Percentiles rank a stretch among this genome's conserved stretches.
These are phyloP conservation scores for Pseudogymnoascus sp. DNA, from an alignment of 2,329 filamentous ascomycete species.

Conservation along the genomic window DNA sequence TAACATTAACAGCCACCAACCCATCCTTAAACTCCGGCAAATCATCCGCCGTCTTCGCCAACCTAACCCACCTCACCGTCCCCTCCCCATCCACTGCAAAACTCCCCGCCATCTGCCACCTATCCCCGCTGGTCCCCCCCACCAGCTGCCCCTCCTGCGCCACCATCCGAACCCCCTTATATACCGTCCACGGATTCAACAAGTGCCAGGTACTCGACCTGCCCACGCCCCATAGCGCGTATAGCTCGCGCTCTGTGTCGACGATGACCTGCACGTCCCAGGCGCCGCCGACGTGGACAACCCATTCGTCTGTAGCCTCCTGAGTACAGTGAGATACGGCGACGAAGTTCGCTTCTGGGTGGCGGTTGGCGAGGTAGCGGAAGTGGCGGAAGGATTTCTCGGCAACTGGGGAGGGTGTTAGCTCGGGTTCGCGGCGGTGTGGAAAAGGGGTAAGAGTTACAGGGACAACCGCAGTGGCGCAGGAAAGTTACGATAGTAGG, in stretches of 20 bases:
- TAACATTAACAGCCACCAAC: conserved; percentile 24
- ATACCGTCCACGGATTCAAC: conserved; percentile 48
- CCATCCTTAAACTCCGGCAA: conserved; percentile 46
- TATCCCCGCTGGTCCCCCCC: conserved; percentile 56
- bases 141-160: conserved; percentile 52
- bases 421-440: not conserved
- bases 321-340: conserved; percentile 56
- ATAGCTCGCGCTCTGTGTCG: conserved; percentile 53
- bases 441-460: conserved; percentile 34
- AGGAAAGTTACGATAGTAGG: conserved; percentile 61
- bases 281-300: conserved; percentile 21
- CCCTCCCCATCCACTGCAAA: conserved; percentile 53
- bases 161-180: conserved; percentile 52
- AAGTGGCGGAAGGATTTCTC: conserved; percentile 58
- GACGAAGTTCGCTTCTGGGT: conserved; percentile 48
- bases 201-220: conserved; percentile 55
- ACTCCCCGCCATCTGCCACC: conserved; percentile 62
- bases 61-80: conserved; percentile 44
- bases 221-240: conserved; percentile 60
- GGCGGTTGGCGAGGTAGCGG: conserved; percentile 42
- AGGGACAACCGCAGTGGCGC: conserved; percentile 67
- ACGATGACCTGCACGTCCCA: conserved; percentile 49
- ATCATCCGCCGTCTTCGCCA: conserved; percentile 44
- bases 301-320: conserved; percentile 43
- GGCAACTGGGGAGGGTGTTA: conserved; percentile 42